Base-by-base conservation (phyloP, 306 rosid species). In the Sophora flavescens region DNA sequence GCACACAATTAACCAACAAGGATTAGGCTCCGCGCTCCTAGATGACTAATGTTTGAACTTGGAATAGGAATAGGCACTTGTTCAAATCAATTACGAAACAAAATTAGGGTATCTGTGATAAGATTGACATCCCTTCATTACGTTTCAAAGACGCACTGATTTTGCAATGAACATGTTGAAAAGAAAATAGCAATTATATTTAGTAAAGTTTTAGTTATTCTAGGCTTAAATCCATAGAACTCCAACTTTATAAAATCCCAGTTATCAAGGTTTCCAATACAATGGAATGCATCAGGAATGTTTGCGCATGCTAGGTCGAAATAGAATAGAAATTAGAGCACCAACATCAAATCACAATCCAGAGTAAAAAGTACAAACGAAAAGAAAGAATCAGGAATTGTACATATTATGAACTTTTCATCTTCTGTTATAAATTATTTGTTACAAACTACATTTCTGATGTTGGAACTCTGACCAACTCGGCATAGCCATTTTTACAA, bases 381-480 rank as follows among this genome's bases (percentile, higher is more conserved):
- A 79, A 9, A 35, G 36, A 70, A 4, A 14, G 39, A 66, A 74
- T 70, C 15, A 47, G 44, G 30, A 28, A 82, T 38, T 17, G 11
- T 28, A 50, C 63, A 82, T 39, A 61, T 45, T 44, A 72, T 41
- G 53, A 32, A 41, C 63, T 50, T 68, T 70, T 32, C 67, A 77
- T 47, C 39, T 10, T 59, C 66, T 52, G 51, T 62, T 63, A 53
- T 60, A 45, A 63, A 75, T 67, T 69, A 81, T 42, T 59, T 41
- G 70, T 72, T 45, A 81, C 72, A 58, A 51, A 63, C 52, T 70
- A 72, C 22, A 68, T 75, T 77, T 64, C 78, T 77, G 72, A 54
- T 30, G 48, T 50, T 61, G 38, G 36, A 42, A 61, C 85, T 84
- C 85, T 84, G 74, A 89, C 85, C 84, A 88, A 32, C 54, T 63